Evolutionary conservation across 106 monocot genomes (phyloP).

Genomic region (Dendrobium catenatum): DNA sequence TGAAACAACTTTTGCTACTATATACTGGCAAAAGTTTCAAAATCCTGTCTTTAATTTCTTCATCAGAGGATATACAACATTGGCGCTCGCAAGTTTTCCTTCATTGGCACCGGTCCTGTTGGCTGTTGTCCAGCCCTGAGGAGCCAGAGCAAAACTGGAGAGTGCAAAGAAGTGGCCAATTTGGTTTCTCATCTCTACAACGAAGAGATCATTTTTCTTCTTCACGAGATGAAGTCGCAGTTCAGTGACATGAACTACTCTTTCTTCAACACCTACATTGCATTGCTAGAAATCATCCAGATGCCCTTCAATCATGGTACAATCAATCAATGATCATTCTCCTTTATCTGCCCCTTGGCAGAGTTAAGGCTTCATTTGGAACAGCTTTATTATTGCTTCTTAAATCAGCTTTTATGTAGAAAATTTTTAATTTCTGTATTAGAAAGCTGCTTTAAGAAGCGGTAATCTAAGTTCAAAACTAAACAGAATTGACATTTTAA

Average conservation of each 20-base stretch:
- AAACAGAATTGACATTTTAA: background rate
- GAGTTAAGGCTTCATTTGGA: background rate
- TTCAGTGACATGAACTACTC: constrained; percentile 39
- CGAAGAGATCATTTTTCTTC: constrained; percentile 17
- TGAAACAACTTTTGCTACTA: no score
- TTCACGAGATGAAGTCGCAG: constrained; percentile 37
- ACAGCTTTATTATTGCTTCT: no score
- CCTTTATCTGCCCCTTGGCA: background rate
- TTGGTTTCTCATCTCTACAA: constrained; percentile 26
- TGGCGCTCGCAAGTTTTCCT: constrained; percentile 38
- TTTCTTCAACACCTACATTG: constrained; percentile 36
- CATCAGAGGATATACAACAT: constrained; percentile 43
- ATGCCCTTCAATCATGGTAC: constrained; percentile 30
- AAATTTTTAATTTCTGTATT: no score
- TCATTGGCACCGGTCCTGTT: constrained; percentile 35
- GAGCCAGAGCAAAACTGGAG: constrained; percentile 8
- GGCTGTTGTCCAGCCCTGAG: constrained; percentile 45
- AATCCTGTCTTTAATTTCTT: background rate
- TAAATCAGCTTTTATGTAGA: no score
- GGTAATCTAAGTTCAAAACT: no score
- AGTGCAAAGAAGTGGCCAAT: constrained; percentile 38
- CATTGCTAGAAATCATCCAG: constrained; percentile 27
- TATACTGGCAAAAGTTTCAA: background rate
- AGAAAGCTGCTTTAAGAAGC: no score
- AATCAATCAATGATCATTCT: background rate